A percentile compares a stretch with the other conserved stretches of the same genome.
These are phyloP conservation scores for Cladosporium phlei DNA, from an alignment of 2,329 filamentous ascomycete genomes.

Conservation along the genomic window DNA sequence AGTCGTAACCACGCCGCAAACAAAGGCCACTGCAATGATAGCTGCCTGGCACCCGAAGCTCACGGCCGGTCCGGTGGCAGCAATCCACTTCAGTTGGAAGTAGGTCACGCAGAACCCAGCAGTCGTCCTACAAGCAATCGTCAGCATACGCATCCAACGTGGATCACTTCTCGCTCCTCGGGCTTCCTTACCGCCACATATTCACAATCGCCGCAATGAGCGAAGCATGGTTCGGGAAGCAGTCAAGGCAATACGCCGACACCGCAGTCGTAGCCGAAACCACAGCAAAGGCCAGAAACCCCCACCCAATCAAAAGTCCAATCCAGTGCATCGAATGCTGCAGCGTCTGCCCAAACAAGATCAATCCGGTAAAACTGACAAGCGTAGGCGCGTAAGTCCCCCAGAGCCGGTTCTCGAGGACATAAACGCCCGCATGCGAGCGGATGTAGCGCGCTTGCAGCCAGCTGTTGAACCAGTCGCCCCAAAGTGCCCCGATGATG, in stretches of 20 bases:
- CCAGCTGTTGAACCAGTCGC: slow-evolving; percentile 37
- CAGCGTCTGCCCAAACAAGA: slow-evolving; percentile 32
- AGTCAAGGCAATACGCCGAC: slow-evolving; percentile 33
- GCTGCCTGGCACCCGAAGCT: slow-evolving; percentile 33
- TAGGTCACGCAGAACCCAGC: slow-evolving; percentile 34
- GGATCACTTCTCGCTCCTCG: too few relatives aligned
- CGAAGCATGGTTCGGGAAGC: slow-evolving; percentile 31
- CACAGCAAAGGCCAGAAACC: slow-evolving; percentile 14
- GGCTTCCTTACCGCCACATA: slow-evolving; percentile 29
- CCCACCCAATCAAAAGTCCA: slow-evolving; percentile 33
- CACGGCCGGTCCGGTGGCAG: slow-evolving; percentile 27
- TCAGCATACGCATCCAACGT: not conserved
- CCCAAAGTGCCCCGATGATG: slow-evolving; percentile 30
- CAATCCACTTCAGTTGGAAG: slow-evolving; percentile 34
- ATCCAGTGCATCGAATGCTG: slow-evolving; percentile 32
- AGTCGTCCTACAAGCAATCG: slow-evolving; percentile 6
- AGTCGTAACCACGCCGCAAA: slow-evolving; percentile 28
- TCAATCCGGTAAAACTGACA: slow-evolving; percentile 31
- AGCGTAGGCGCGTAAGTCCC: slow-evolving; percentile 30
- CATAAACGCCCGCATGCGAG: slow-evolving; percentile 27
- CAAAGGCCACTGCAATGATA: slow-evolving; percentile 23
- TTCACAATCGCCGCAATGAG: slow-evolving; percentile 32
- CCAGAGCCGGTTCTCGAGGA: slow-evolving; percentile 32
- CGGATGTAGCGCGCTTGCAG: slow-evolving; percentile 31
- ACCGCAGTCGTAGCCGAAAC: slow-evolving; percentile 28